Evolutionary conservation across 2,329 filamentous ascomycete species (phyloP).

Genomic region (Cucurbitaria berberidis): DNA sequence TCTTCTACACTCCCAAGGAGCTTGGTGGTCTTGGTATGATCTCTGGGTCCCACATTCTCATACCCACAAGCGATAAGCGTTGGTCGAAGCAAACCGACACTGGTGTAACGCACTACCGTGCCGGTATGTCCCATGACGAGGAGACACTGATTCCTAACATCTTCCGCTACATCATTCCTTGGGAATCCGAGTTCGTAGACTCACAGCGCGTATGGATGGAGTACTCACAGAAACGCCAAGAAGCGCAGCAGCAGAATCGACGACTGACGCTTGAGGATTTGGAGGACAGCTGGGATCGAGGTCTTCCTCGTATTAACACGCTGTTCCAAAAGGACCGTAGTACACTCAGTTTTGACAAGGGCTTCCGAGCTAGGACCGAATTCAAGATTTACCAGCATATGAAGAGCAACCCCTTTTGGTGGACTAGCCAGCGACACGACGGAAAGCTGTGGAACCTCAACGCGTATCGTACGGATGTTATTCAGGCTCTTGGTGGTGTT

Average conservation of each 20-base stretch:
- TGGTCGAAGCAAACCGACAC: constrained; percentile 99
- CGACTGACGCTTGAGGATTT: constrained; percentile 93
- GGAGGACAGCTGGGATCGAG: constrained; percentile 98
- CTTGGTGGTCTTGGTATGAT: constrained; percentile 98
- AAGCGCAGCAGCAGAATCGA: constrained; percentile 96
- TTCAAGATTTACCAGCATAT: constrained; percentile 99
- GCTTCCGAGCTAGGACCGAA: constrained; percentile 91
- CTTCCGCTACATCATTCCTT: constrained; percentile 98
- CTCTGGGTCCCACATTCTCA: constrained; percentile 95
- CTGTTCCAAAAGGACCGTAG: constrained; percentile 98
- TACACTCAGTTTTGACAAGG: constrained; percentile 97
- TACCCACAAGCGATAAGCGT: constrained; percentile 95
- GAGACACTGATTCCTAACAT: constrained; percentile 98
- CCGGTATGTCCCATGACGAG: constrained; percentile 97
- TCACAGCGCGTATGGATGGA: constrained; percentile 99
- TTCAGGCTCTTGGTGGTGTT: constrained; percentile 93
- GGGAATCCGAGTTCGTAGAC: constrained; percentile 99
- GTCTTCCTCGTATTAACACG: constrained; percentile 96
- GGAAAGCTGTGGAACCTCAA: constrained; percentile 98
- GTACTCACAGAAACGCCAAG: constrained; percentile 95
- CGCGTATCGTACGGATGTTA: constrained; percentile 93
- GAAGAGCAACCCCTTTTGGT: constrained; percentile 99
- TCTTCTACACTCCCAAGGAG: constrained; percentile 99
- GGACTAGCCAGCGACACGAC: constrained; percentile 96
- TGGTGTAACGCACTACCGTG: constrained; percentile 94